Evolutionary conservation across 176 grass and related monocot genomes (phyloP).

Genomic region (Eremochloa ophiuroides): DNA sequence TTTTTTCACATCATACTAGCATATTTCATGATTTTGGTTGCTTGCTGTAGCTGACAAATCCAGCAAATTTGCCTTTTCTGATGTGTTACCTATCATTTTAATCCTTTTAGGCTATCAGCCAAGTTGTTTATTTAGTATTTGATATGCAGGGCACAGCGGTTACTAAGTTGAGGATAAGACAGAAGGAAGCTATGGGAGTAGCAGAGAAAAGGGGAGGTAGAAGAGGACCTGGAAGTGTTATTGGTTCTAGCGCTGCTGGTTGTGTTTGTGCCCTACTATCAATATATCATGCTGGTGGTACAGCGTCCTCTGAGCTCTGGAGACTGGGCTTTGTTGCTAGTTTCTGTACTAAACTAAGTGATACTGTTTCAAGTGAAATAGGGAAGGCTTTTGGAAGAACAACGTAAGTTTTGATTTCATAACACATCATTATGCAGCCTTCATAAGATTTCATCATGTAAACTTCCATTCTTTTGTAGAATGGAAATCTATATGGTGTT

Average conservation of each 20-base stretch:
- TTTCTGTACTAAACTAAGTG: slow-evolving; percentile 92
- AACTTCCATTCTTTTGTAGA: neutral
- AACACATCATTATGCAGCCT: neutral
- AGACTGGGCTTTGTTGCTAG: slow-evolving; percentile 89
- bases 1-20: neutral
- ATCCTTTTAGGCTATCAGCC: neutral
- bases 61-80: neutral
- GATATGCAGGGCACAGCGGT: slow-evolving; percentile 68
- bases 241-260: slow-evolving; percentile 74
- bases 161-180: slow-evolving; percentile 84
- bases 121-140: slow-evolving; percentile 34
- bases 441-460: neutral
- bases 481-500: neutral
- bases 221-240: slow-evolving; percentile 88
- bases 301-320: slow-evolving; percentile 52
- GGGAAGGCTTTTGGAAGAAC: slow-evolving; percentile 90
- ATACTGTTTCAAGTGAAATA: slow-evolving; percentile 93
- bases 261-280: slow-evolving; percentile 75
- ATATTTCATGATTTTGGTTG: neutral
- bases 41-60: neutral
- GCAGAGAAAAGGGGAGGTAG: slow-evolving; percentile 88
- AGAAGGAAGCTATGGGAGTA: slow-evolving; percentile 87
- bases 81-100: neutral
- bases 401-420: slow-evolving; percentile 51
- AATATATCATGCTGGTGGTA: slow-evolving; percentile 56